Evolutionary conservation across 164 flowering plant genomes (phyloP).

Genomic region (Protea cynaroides): DNA sequence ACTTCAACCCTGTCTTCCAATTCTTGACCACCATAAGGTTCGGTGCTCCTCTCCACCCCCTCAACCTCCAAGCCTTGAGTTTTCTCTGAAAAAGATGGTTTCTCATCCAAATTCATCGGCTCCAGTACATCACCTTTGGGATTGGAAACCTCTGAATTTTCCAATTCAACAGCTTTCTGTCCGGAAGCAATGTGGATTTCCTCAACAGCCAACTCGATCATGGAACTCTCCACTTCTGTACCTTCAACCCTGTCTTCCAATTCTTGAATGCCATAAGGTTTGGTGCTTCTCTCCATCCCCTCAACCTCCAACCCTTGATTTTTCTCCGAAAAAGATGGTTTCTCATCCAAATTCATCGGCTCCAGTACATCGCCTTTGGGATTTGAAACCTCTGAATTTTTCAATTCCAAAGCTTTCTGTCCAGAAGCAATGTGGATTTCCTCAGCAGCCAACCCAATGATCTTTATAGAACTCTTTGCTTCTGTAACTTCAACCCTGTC

Average conservation of each 20-base stretch:
- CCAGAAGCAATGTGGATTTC: constrained; percentile 1
- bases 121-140: not conserved
- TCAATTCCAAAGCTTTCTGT: not conserved
- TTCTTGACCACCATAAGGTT: not conserved
- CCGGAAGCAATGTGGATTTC: constrained; percentile 1
- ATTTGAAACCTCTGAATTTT: not conserved
- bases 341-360: not conserved
- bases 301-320: not conserved
- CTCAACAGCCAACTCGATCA: constrained; percentile 1
- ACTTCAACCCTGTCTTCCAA: not conserved
- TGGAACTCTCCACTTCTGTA: not conserved
- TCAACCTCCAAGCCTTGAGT: not conserved
- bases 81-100: constrained; percentile 2
- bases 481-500: not conserved
- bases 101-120: not conserved
- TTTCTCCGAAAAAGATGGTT: constrained; percentile 2
- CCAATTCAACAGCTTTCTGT: not conserved
- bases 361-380: not conserved
- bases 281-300: not conserved
- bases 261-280: not conserved
- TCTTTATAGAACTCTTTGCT: not conserved
- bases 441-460: too few species aligned
- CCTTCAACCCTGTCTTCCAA: not conserved
- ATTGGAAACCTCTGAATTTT: not conserved
- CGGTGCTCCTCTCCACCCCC: not conserved